Conservation (phyloP, 148 eudicot species). For the Salicornia ramosissima region DNA sequence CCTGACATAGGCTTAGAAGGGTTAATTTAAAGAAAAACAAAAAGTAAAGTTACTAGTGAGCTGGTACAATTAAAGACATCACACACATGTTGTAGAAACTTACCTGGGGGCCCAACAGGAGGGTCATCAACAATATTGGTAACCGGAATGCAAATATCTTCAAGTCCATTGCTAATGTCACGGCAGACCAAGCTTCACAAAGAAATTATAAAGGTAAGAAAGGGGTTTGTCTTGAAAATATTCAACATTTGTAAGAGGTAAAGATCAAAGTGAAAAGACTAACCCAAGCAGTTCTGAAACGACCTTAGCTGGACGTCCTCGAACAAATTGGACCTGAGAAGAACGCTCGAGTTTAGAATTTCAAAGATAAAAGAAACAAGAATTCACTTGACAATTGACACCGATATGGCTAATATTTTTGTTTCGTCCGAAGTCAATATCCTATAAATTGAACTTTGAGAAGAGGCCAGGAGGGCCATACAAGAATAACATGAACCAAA, state of each 20-base stretch:
- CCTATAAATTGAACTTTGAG: no score
- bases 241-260: neutral
- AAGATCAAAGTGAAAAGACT: neutral
- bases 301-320: constrained; percentile 21
- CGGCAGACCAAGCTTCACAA: constrained; percentile 32
- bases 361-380: neutral
- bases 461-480: neutral
- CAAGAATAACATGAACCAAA: no score
- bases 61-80: neutral
- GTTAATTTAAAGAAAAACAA: neutral
- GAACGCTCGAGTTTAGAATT: neutral
- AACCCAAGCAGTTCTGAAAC: constrained; percentile 32
- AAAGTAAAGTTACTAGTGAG: neutral
- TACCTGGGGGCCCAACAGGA: constrained; percentile 30
- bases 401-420: neutral
- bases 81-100: constrained; percentile 14
- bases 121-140: constrained; percentile 32
- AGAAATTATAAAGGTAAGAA: constrained; percentile 3
- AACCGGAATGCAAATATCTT: constrained; percentile 31
- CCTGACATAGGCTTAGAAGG: no score
- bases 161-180: constrained; percentile 39
- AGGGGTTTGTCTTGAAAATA: neutral
- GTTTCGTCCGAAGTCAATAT: no score
- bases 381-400: neutral
- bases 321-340: constrained; percentile 34